Evolutionary conservation across 2,329 filamentous ascomycete species (phyloP).

Genomic region (Colletotrichum neosansevieriae): DNA sequence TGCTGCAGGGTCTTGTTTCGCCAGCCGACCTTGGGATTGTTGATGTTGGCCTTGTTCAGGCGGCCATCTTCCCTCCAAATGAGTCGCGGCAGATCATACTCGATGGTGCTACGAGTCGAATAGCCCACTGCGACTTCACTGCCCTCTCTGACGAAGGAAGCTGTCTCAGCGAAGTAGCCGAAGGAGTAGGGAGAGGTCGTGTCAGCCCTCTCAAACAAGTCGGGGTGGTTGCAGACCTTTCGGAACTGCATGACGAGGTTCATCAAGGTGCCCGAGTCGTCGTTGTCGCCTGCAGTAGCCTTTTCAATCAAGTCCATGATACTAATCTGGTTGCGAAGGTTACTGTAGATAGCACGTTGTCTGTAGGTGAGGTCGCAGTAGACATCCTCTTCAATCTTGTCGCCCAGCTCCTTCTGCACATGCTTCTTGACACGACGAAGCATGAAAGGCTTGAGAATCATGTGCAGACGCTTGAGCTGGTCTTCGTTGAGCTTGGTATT

Average conservation of each 20-base stretch:
- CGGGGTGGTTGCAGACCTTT: slow-evolving; percentile 98
- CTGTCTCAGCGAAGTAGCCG: slow-evolving; percentile 92
- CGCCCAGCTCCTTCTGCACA: slow-evolving; percentile 97
- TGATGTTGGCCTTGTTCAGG: slow-evolving; percentile 77
- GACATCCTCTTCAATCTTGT: slow-evolving; percentile 97
- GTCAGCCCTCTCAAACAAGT: slow-evolving; percentile 95
- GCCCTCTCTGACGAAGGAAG: slow-evolving; percentile 93
- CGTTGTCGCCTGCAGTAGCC: slow-evolving; percentile 91
- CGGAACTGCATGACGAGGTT: slow-evolving; percentile 99
- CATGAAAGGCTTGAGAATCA: slow-evolving; percentile 99
- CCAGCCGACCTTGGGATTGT: slow-evolving; percentile 84
- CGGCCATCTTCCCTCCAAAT: slow-evolving; percentile 86
- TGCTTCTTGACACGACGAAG: slow-evolving; percentile 99
- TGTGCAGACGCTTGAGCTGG: slow-evolving; percentile 94
- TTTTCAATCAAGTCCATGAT: slow-evolving; percentile 99
- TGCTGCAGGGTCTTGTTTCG: slow-evolving; percentile 80
- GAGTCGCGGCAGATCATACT: slow-evolving; percentile 84
- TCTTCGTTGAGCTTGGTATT: slow-evolving; percentile 99
- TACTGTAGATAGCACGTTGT: slow-evolving; percentile 92
- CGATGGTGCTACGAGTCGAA: slow-evolving; percentile 86
- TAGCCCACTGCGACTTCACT: slow-evolving; percentile 84
- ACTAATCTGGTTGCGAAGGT: slow-evolving; percentile 95
- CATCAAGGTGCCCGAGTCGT: slow-evolving; percentile 96
- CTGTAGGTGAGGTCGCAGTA: slow-evolving; percentile 98
- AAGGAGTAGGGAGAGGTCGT: slow-evolving; percentile 87